These are phyloP conservation scores for Kluyveromyces sp. DNA, from an alignment of 1,139 yeast species.

Conservation along the genomic window DNA sequence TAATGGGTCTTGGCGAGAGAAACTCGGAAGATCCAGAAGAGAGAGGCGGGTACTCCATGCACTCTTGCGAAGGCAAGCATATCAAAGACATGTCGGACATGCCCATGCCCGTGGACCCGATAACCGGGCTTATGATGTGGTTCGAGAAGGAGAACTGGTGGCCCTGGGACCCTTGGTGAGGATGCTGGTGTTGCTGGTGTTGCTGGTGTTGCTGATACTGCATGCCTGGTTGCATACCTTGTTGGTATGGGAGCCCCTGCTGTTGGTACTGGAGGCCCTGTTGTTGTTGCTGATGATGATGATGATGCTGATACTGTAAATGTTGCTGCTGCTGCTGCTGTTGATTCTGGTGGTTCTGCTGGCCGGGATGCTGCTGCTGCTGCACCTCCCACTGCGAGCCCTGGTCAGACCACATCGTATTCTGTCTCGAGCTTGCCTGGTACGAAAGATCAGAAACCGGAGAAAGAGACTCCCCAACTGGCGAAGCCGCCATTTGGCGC, in stretches of 20 bases:
- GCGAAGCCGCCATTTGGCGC: not conserved
- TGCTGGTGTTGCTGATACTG: not conserved
- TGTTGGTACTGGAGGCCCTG: not conserved
- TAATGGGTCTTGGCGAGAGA: not conserved
- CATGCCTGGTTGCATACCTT: too few species aligned
- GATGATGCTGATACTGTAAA: not conserved
- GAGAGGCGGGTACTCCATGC: slow-evolving; percentile 1
- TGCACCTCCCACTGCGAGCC: not conserved
- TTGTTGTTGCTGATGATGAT: not conserved
- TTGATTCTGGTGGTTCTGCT: not conserved
- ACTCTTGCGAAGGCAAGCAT: slow-evolving; percentile 3
- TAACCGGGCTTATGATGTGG: slow-evolving; percentile 1
- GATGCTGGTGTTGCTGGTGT: not conserved
- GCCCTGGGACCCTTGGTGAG: not conserved
- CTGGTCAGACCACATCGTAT: slow-evolving; percentile 4
- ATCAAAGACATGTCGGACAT: slow-evolving; percentile 3
- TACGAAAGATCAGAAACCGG: slow-evolving; percentile 4
- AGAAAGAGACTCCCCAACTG: slow-evolving; percentile 2
- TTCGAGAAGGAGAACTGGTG: not conserved
- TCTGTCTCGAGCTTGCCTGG: slow-evolving; percentile 5
- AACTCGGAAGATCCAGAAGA: slow-evolving; percentile 3
- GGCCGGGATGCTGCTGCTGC: slow-evolving; percentile 3
- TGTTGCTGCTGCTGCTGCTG: slow-evolving; percentile 1
- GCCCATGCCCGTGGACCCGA: not conserved
- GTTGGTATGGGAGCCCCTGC: too few species aligned